Base-by-base conservation (phyloP, 306 rosid genomes). In the Ochetophila trinervis region DNA sequence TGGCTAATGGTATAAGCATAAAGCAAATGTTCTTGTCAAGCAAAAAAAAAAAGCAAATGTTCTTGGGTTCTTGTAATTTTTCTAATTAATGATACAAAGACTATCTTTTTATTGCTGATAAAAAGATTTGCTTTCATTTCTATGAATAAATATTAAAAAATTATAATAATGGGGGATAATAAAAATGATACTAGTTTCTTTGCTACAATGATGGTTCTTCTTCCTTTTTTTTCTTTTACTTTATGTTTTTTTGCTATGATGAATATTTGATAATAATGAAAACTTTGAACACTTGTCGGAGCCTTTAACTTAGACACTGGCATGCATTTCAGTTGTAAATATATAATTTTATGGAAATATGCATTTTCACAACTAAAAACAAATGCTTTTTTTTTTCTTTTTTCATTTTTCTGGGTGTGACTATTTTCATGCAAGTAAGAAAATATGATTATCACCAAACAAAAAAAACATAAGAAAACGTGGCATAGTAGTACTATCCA, bases 171-270 rank as follows among this genome's bases (percentile, higher is more conserved):
- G 59, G 50, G 62, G 57, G 68, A 57, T 68, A 56, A 53, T 47
- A 73, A 65, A 59, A 64, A 75, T 69, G 66, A 73, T 64, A 42
- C 73, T 53, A 72, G 67, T 11, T 59, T 51, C 69, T 71, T 63
- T 52, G 47, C 50, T 3, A 58, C 53, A 51, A 58, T 73, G 72
- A 73, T 73, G 68, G 63, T 51, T 56, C 47, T 51, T 57, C 51
- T 35, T 24, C 30, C 67, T 53, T 68, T 72, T 57, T 40, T 40
- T 40, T 40, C 3, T 40, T 40, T 40, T 5, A 3, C 42, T 36
- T 36, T 40, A 10, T 40, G 32, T 73, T 57, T 51, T 73, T 65
- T 34, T 53, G 63, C 42, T 57, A 64, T 73, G 79, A 78, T 73
- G 69, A 57, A 58, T 73, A 68, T 9, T 40, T 40, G 45, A 12